Base-by-base conservation (phyloP, 306 rosid species). In the Arachis hypogaea region DNA sequence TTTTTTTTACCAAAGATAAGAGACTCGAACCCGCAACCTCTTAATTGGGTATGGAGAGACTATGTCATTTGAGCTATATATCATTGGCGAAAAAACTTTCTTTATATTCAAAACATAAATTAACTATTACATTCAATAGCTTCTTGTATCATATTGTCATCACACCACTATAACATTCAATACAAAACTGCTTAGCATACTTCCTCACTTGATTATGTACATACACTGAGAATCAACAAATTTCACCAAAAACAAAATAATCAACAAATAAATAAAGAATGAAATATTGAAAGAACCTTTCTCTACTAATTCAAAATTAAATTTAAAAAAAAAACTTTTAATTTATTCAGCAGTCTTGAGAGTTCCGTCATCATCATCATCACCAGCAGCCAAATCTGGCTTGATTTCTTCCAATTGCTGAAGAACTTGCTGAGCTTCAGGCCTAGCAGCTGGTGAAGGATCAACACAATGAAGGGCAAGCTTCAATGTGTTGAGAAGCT, bases 401-500 rank as follows among this genome's bases (percentile, higher is more conserved):
- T 81, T 91, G 57, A 90, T 90, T 81, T 82, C 90, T 52, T 91
- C 92, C 66, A 93, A 51, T 54, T 90, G 97, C 68, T 87, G 89
- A 7, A 89, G 85, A 81, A 91, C 92, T 71, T 86, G 92, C 59
- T 85, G 93, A 78, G 78, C 93, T 52, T 89, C 98, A 0, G 96
- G 97, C 66, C 97, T 83, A 12, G 96, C 90, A 28, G 85, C 63
- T 0, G 96, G 92, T n/a, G 93, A 84, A 2, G 98, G 96, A 69
- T 93, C 98, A 12, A 92, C 98, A 78, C 98, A 92, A 64, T 92
- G 96, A 63, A 92, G 73, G 46, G 98, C 92, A 1, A 92, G 77
- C 71, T 92, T 92, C 88, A 92, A 74, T 7, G 98, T 92, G 76
- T 90, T 92, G 2, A 92, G 91, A 59, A 92, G 70, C 56, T 90